Percentiles rank a stretch among this genome's conserved stretches.
phyloP scores from a whole-genome alignment of 192 early-diverging fungal genomes.

The Obelidium mucronatum region DNA sequence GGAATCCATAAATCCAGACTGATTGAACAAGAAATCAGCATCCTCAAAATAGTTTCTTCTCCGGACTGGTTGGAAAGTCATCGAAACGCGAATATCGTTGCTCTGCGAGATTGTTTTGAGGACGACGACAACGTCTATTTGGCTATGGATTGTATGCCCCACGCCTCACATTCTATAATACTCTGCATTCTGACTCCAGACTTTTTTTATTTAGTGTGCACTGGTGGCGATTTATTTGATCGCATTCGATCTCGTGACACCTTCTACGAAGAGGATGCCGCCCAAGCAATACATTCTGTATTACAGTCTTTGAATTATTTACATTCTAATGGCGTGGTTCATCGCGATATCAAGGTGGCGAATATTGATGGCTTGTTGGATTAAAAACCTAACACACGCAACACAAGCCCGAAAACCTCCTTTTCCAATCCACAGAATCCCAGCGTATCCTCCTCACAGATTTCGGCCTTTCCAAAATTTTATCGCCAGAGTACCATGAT shows the following conservation, averaged over 20 bases:
- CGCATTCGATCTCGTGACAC: conserved; percentile 68
- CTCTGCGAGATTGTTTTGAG: too few species aligned
- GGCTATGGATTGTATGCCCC: neutral
- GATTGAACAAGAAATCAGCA: conserved; percentile 89
- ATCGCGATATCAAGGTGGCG: conserved; percentile 57
- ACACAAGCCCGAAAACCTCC: conserved; percentile 49
- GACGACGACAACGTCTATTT: neutral
- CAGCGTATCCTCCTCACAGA: conserved; percentile 63
- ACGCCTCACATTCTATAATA: neutral
- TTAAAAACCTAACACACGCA: too few species aligned
- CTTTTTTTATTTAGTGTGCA: too few species aligned
- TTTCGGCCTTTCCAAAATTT: conserved; percentile 79
- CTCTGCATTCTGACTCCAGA: too few species aligned
- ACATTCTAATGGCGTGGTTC: conserved; percentile 84
- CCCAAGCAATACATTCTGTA: conserved; percentile 71
- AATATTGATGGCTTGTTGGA: too few species aligned
- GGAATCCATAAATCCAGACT: conserved; percentile 83
- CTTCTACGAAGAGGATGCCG: conserved; percentile 72
- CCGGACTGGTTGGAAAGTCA: too few species aligned
- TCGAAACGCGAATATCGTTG: too few species aligned
- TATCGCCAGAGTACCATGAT: too few species aligned
- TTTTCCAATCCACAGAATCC: conserved; percentile 44
- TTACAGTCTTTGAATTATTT: conserved; percentile 80
- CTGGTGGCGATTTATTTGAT: conserved; percentile 87
- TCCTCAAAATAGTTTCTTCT: conserved; percentile 76